Percentiles rank a stretch among this genome's conserved stretches.
phyloP scores from a whole-genome alignment of 78 protist species.

The Dictyostelium capitatum region DNA sequence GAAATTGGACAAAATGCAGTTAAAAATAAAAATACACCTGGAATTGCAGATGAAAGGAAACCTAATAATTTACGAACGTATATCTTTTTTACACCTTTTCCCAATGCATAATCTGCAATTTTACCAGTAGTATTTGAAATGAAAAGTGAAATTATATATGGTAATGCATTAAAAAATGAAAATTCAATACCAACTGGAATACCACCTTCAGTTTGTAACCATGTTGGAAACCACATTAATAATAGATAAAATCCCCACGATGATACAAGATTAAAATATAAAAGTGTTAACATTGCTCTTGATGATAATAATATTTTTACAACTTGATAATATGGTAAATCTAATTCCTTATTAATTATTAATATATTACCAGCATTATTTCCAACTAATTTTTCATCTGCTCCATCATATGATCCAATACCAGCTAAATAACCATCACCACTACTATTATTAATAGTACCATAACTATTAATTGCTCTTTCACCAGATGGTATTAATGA shows the following conservation, averaged over 20 bases:
- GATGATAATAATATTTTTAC: slow-evolving; percentile 10
- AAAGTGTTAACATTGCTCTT: slow-evolving; percentile 14
- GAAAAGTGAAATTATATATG: slow-evolving; percentile 18
- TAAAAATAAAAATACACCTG: slow-evolving; percentile 42
- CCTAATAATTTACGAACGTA: slow-evolving; percentile 41
- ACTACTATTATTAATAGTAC: neutral
- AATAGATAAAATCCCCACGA: slow-evolving; percentile 59
- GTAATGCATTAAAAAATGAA: slow-evolving; percentile 44
- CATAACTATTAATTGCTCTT: neutral
- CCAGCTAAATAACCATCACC: neutral
- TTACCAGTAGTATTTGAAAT: slow-evolving; percentile 8
- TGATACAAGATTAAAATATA: slow-evolving; percentile 28
- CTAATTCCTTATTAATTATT: neutral
- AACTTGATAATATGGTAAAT: slow-evolving; percentile 26
- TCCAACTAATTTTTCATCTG: neutral
- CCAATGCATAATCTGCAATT: slow-evolving; percentile 1
- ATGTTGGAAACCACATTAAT: slow-evolving; percentile 74
- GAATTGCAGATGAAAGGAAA: neutral
- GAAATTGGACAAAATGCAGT: slow-evolving; percentile 14
- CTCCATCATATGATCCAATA: neutral
- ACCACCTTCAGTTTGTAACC: slow-evolving; percentile 1
- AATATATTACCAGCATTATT: neutral
- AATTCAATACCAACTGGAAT: neutral
- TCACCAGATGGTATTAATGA: neutral
- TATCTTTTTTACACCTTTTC: slow-evolving; percentile 20